Evolutionary conservation across 2,329 filamentous ascomycete genomes (phyloP).

Genomic region (Diaporthe velutina): DNA sequence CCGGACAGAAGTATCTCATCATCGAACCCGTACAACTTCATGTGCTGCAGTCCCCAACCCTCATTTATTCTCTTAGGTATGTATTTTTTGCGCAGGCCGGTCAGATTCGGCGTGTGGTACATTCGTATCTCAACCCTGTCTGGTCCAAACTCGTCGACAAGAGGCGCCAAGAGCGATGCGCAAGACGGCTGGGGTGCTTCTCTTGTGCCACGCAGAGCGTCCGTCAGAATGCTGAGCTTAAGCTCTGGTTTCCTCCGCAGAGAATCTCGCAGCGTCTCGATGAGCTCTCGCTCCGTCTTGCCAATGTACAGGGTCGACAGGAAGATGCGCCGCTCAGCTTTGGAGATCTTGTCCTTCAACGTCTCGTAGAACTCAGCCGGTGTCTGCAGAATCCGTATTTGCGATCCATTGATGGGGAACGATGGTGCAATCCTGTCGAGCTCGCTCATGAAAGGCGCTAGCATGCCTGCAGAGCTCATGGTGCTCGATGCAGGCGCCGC

Average conservation of each 20-base stretch:
- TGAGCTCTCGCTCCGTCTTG: constrained; percentile 90
- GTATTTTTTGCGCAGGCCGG: constrained; percentile 84
- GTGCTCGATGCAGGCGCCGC: constrained; percentile 35
- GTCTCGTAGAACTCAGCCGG: constrained; percentile 93
- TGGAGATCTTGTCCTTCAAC: constrained; percentile 88
- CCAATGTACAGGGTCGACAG: constrained; percentile 98
- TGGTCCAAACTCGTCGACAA: constrained; percentile 86
- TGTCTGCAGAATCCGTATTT: constrained; percentile 82
- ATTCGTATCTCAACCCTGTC: constrained; percentile 92
- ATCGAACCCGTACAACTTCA: constrained; percentile 97
- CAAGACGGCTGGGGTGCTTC: constrained; percentile 89
- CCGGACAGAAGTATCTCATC: constrained; percentile 96
- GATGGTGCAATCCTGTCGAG: constrained; percentile 91
- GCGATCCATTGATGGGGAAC: constrained; percentile 85
- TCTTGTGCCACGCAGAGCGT: constrained; percentile 90
- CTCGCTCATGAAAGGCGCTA: constrained; percentile 74
- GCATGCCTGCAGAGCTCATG: constrained; percentile 53
- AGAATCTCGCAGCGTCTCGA: constrained; percentile 81
- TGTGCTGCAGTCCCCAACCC: constrained; percentile 97
- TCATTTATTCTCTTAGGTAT: constrained; percentile 95
- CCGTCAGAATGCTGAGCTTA: constrained; percentile 89
- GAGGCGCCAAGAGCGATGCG: constrained; percentile 86
- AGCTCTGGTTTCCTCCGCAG: constrained; percentile 81
- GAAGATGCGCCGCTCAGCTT: constrained; percentile 84
- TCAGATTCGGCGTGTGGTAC: constrained; percentile 98